A percentile compares a stretch with the other conserved stretches of the same genome.
Evolutionary conservation across 192 early-diverging fungal genomes (phyloP).

Genomic region (Globomyces pollinis-pini): DNA sequence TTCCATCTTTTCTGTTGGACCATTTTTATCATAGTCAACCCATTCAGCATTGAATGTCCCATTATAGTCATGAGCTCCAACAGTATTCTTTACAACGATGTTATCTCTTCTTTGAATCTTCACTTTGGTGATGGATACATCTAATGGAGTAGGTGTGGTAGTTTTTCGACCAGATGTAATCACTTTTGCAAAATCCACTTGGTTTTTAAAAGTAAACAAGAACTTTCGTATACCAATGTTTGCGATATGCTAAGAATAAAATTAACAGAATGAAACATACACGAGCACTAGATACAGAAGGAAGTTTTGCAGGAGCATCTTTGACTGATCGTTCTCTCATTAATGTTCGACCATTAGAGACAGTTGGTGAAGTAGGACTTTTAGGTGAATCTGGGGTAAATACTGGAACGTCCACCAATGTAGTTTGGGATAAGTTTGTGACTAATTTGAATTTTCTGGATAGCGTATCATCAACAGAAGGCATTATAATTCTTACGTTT

Average conservation of each 20-base stretch:
- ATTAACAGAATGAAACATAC: no score
- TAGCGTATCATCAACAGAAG: no score
- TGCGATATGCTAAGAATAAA: background rate
- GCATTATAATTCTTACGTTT: no score
- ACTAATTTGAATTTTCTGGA: no score
- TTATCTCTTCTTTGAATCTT: constrained; percentile 25
- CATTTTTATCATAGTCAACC: constrained; percentile 18
- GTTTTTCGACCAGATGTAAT: background rate
- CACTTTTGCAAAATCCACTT: background rate
- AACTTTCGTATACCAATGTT: background rate
- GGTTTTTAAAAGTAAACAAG: background rate
- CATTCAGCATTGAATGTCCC: constrained; percentile 36
- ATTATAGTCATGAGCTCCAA: constrained; percentile 8
- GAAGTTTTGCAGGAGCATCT: no score
- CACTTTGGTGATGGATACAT: constrained; percentile 14
- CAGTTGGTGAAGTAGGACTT: no score
- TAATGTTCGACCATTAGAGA: no score
- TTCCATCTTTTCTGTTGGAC: background rate
- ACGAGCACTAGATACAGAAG: no score
- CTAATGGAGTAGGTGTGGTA: constrained; percentile 17
- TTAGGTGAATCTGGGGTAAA: no score
- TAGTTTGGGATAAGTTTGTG: no score
- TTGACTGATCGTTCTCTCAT: no score
- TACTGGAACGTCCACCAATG: no score
- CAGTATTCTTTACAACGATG: constrained; percentile 20